phyloP scores from a whole-genome alignment of 2,329 filamentous ascomycete species.

The Gaeumannomyces tritici region DNA sequence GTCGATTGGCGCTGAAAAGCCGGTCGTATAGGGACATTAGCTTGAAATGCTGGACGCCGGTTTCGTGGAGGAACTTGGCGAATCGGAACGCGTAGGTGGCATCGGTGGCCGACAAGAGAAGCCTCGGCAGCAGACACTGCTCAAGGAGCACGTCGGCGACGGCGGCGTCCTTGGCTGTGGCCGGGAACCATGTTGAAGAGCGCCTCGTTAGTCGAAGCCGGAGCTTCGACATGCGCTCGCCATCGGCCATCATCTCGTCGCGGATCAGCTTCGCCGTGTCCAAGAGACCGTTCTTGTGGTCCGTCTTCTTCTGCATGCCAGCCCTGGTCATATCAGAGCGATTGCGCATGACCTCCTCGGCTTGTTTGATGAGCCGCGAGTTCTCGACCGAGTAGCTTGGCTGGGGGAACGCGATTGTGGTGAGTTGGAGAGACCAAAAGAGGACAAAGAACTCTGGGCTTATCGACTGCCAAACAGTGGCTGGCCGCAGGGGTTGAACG shows the following conservation, averaged over 20 bases:
- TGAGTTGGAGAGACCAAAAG: slow-evolving; percentile 84
- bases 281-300: slow-evolving; percentile 58
- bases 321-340: slow-evolving; percentile 62
- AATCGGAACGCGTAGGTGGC: slow-evolving; percentile 83
- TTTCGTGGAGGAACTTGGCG: slow-evolving; percentile 78
- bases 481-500: slow-evolving; percentile 51
- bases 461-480: slow-evolving; percentile 58
- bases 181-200: slow-evolving; percentile 69
- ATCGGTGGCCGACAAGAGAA: slow-evolving; percentile 75
- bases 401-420: slow-evolving; percentile 69
- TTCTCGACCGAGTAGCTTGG: slow-evolving; percentile 72
- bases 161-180: slow-evolving; percentile 51
- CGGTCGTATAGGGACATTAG: slow-evolving; percentile 76
- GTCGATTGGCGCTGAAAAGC: slow-evolving; percentile 72
- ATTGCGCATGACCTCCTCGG: slow-evolving; percentile 58
- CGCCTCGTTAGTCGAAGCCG: slow-evolving; percentile 64
- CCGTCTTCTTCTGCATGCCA: slow-evolving; percentile 57
- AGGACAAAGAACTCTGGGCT: slow-evolving; percentile 76
- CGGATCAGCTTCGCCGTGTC: slow-evolving; percentile 60
- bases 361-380: slow-evolving; percentile 56
- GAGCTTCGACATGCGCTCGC: slow-evolving; percentile 57
- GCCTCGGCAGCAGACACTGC: slow-evolving; percentile 83
- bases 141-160: slow-evolving; percentile 75
- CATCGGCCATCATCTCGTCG: slow-evolving; percentile 64
- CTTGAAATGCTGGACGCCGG: slow-evolving; percentile 76